Evolutionary conservation across 805 yeast genomes (phyloP).

Genomic region (Saccharomycopsis guyanensis): DNA sequence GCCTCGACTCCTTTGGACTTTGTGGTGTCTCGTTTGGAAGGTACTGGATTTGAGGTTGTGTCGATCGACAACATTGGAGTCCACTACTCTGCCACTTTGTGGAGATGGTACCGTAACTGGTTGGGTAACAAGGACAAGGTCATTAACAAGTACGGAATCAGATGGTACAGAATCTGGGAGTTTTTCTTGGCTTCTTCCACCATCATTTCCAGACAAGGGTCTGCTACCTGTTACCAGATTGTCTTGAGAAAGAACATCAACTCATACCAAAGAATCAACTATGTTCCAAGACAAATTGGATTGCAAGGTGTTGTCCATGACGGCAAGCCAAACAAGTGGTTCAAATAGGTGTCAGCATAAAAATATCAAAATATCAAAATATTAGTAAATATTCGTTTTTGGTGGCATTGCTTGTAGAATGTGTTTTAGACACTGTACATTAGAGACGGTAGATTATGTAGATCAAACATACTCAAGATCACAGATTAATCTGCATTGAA

Average conservation of each 20-base stretch:
- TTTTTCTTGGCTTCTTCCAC: slow-evolving; percentile 77
- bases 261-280: slow-evolving; percentile 74
- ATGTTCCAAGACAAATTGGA: slow-evolving; percentile 73
- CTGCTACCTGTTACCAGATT: slow-evolving; percentile 88
- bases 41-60: slow-evolving; percentile 79
- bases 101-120: slow-evolving; percentile 97
- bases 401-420: too few relatives aligned
- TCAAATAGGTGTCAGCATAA: slow-evolving; percentile 6
- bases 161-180: slow-evolving; percentile 94
- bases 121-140: slow-evolving; percentile 70
- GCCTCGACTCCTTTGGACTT: slow-evolving; percentile 91
- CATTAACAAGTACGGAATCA: slow-evolving; percentile 71
- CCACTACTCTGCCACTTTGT: slow-evolving; percentile 82
- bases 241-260: slow-evolving; percentile 85
- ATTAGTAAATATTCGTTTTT: too few relatives aligned
- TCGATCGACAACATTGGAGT: slow-evolving; percentile 85
- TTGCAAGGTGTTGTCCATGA: slow-evolving; percentile 49
- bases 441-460: too few relatives aligned
- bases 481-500: too few relatives aligned
- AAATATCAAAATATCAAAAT: too few relatives aligned
- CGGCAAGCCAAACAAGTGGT: slow-evolving; percentile 29
- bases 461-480: too few relatives aligned
- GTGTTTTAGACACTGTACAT: too few relatives aligned
- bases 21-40: slow-evolving; percentile 69
- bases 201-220: slow-evolving; percentile 85